phyloP scores from a whole-genome alignment of 176 grass and related monocot species.

The Tillandsia fasciculata region DNA sequence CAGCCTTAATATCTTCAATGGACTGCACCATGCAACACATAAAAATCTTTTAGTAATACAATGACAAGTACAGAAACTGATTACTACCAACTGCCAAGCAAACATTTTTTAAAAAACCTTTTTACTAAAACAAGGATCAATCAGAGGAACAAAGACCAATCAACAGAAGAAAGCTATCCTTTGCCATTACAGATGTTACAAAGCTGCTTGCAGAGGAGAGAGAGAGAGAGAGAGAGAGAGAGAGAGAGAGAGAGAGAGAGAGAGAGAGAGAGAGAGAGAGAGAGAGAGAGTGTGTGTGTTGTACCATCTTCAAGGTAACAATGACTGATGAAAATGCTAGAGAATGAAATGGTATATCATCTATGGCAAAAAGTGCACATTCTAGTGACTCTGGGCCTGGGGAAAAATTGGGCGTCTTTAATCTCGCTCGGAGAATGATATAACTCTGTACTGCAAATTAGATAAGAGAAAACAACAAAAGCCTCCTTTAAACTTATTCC shows the following conservation, averaged over 20 bases:
- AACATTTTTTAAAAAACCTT: too few species aligned
- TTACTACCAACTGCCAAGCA: too few species aligned
- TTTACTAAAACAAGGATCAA: not conserved
- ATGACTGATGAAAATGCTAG: constrained; percentile 97
- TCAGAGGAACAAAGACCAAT: not conserved
- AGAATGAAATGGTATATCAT: constrained; percentile 96
- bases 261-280: too few species aligned
- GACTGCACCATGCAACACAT: constrained; percentile 39
- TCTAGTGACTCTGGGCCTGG: constrained; percentile 82
- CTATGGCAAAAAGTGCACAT: constrained; percentile 72
- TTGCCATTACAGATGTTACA: too few species aligned
- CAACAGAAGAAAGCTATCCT: too few species aligned
- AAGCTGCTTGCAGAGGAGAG: too few species aligned
- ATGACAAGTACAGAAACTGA: too few species aligned
- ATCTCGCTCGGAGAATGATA: constrained; percentile 96
- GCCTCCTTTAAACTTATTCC: constrained; percentile 26
- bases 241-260: too few species aligned
- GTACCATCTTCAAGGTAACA: constrained; percentile 91
- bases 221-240: too few species aligned
- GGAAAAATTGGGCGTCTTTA: constrained; percentile 63
- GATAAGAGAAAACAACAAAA: constrained; percentile 38
- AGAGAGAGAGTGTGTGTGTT: too few species aligned
- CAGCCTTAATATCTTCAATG: constrained; percentile 68
- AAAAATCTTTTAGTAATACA: constrained; percentile 8
- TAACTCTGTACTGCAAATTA: constrained; percentile 99